A percentile compares a stretch with the other conserved stretches of the same genome.
phyloP scores from a whole-genome alignment of 352 stramenopile species.

The Plasmopara muralis region DNA sequence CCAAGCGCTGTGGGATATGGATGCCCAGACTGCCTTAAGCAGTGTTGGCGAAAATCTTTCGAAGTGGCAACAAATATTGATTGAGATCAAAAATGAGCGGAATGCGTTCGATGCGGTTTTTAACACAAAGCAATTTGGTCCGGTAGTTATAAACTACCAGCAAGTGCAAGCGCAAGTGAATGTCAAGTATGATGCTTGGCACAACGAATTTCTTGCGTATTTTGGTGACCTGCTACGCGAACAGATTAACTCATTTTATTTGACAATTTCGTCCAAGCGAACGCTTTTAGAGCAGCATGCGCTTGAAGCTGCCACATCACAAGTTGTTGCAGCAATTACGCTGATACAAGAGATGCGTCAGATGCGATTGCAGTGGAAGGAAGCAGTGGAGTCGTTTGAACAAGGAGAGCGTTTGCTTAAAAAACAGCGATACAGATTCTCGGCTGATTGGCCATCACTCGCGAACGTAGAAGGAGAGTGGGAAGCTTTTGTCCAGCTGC shows the following conservation, averaged over 20 bases:
- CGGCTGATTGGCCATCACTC: constrained; percentile 93
- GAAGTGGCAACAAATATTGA: constrained; percentile 96
- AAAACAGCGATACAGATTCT: constrained; percentile 94
- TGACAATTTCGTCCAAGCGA: constrained; percentile 76
- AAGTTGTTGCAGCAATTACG: constrained; percentile 92
- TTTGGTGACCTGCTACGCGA: constrained; percentile 93
- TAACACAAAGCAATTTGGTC: constrained; percentile 87
- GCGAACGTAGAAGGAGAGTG: constrained; percentile 95
- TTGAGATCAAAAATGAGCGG: constrained; percentile 93
- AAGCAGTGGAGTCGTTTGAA: constrained; percentile 85
- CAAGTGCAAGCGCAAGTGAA: constrained; percentile 92
- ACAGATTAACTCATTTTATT: constrained; percentile 89
- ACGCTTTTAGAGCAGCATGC: constrained; percentile 91
- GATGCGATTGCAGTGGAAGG: constrained; percentile 65
- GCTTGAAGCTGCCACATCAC: constrained; percentile 92
- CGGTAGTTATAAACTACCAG: constrained; percentile 86
- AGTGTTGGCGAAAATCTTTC: constrained; percentile 91
- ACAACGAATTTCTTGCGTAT: constrained; percentile 95
- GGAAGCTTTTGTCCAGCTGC: constrained; percentile 89
- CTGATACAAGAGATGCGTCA: constrained; percentile 86
- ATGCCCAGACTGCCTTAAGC: constrained; percentile 90
- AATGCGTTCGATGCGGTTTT: constrained; percentile 92
- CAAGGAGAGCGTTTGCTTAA: constrained; percentile 94
- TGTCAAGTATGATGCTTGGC: constrained; percentile 99
- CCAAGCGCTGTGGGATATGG: constrained; percentile 98